Base-by-base conservation (phyloP, 1,284 basidiomycete genomes). In the Trichosporon inkin region DNA sequence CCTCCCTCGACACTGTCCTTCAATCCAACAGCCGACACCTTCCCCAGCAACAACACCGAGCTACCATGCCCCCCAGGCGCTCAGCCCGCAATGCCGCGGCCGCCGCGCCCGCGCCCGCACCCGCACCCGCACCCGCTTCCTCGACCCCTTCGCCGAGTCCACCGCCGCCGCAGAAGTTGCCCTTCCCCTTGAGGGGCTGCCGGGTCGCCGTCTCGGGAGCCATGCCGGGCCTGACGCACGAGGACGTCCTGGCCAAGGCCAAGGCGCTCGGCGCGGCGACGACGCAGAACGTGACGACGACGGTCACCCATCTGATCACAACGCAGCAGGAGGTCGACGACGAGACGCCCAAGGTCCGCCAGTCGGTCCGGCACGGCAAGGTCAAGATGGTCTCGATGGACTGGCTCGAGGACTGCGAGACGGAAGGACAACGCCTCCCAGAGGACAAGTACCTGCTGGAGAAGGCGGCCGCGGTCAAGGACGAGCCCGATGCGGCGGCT, bases 261-360 rank as follows among this genome's bases (percentile, higher is more conserved):
- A 55, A 49, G 36, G 34, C 41, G 28, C 63, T 64, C 36, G 63
- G 63, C n/a, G 63, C 44, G 2, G 44, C 24, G 13, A 55, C 36
- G 3, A 49, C 51, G 14, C 13, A n/a, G 20, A 55, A 32, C 41
- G 57, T 64, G 57, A 64, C 55, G 22, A 56, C 54, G 55, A 49
- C 60, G 2, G 63, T 62, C 13, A 64, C 63, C 2, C 63, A 64
- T 40, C 54, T 64, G 10, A 55, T 64, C 28, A 56, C 54, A 24
- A 44, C 57, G 14, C 8, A 49, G 22, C n/a, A 28, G 36, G 53
- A 60, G 35, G 47, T 51, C 32, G 19, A 4, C 14, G 24, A 35
- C 11, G 37, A 32, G 17, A 41, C 58, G 47, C 20, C 58, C 32
- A 56, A 53, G 49, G 39, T 56, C 11, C 24, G 32, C 22, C 10